These are phyloP conservation scores for Gossypium lobatum DNA, from an alignment of 441 rosid genomes.

Conservation along the genomic window DNA sequence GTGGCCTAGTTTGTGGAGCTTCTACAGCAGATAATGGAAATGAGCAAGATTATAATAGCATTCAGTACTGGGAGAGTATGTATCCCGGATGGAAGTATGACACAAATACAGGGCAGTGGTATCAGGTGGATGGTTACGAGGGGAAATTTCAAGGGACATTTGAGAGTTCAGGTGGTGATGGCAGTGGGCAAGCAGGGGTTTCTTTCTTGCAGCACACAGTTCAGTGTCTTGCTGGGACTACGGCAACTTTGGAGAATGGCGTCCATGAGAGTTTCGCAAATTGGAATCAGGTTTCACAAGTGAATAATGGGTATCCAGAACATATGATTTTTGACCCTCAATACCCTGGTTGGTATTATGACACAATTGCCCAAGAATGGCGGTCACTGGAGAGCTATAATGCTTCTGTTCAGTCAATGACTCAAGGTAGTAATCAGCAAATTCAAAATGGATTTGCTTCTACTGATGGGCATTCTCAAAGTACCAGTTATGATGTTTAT, in stretches of 20 bases:
- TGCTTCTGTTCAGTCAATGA: constrained; percentile 41
- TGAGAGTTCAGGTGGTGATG: constrained; percentile 28
- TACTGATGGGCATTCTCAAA: constrained; percentile 27
- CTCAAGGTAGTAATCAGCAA: constrained; percentile 36
- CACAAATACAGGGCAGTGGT: constrained; percentile 73
- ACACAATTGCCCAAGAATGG: constrained; percentile 69
- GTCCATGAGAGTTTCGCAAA: constrained; percentile 47
- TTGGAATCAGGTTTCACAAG: constrained; percentile 67
- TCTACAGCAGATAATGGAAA: constrained; percentile 28
- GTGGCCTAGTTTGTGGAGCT: constrained; percentile 32
- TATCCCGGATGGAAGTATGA: constrained; percentile 98
- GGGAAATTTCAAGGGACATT: constrained; percentile 24
- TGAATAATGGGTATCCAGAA: constrained; percentile 65
- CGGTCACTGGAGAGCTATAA: constrained; percentile 58
- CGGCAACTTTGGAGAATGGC: constrained; percentile 29
- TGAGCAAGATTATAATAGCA: constrained; percentile 47
- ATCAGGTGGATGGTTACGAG: constrained; percentile 53
- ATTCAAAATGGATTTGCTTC: constrained; percentile 45
- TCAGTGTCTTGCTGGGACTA: constrained; percentile 42
- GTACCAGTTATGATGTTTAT: constrained; percentile 19
- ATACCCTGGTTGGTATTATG: constrained; percentile 95
- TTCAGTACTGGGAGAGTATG: constrained; percentile 69
- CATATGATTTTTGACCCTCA: constrained; percentile 90
- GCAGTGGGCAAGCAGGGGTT: constrained; percentile 32
- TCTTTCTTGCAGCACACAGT: constrained; percentile 55